Evolutionary conservation across 1,284 basidiomycete genomes (phyloP), one percentile per base, ranked within the genome.

Genomic region (Puccinia brachypodii): DNA sequence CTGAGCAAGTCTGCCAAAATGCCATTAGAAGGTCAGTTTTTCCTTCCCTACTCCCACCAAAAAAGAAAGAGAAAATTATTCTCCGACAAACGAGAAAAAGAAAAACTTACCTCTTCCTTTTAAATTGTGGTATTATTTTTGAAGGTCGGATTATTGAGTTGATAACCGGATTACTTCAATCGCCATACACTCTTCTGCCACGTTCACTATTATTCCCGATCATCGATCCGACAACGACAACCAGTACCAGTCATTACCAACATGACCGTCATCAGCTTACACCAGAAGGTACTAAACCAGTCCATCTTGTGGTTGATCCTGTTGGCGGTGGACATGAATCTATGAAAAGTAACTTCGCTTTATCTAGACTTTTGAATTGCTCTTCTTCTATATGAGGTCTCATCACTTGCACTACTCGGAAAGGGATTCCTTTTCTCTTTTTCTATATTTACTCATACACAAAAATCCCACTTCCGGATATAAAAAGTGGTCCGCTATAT

Each of bases 21-120:
- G 60, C 79, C 79, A 13, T 44, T 81, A 62, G 79, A 56, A 62
- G 79, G 79, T 80, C 40, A 73, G 77, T 62, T 33, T 71, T 11
- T 31, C 38, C 31, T 33, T n/a, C 13, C 44, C n/a, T 25, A 42
- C 33, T 19, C 11, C 19, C 47, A n/a, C 22, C 47, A 4, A 50
- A n/a, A 38, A 16, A 19, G 38, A 40, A 64, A 22, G 14, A 64
- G 36, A 14, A 64, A n/a, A n/a, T n/a, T n/a, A n/a, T n/a, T n/a
- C n/a, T n/a, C n/a, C n/a, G n/a, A n/a, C n/a, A n/a, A n/a, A 64
- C 22, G 19, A 64, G 3, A 40, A n/a, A n/a, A 3, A 19, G 2
- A 62, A 4, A 36, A 33, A 36, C 36, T 38, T 40, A 6, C 22
- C n/a, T n/a, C n/a, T 40, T 40, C 16, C 6, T 38, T 64, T 64